Evolutionary conservation across 2,329 filamentous ascomycete species (phyloP).

Genomic region (Chalaropsis ovoidea): DNA sequence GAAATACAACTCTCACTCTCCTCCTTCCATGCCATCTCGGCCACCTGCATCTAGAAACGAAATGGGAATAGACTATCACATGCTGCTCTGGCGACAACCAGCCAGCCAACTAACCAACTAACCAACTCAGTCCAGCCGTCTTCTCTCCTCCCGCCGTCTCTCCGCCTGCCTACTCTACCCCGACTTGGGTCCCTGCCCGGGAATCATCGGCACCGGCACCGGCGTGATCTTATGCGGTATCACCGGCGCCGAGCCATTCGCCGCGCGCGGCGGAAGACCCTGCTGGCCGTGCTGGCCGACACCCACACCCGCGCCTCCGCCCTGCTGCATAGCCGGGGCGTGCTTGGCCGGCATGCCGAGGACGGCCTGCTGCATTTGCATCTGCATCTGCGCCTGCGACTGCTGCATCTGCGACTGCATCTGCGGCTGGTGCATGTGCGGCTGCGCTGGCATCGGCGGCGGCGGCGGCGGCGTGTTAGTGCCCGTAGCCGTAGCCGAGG

Average conservation of each 20-base stretch:
- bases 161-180: not conserved
- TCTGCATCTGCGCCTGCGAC: not conserved
- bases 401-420: slow-evolving; percentile 14
- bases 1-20: not conserved
- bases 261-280: slow-evolving; percentile 23
- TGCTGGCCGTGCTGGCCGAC: not conserved
- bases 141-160: slow-evolving; percentile 1
- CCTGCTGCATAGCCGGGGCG: not conserved
- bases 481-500: slow-evolving; percentile 27
- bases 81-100: not conserved
- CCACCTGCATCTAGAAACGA: not conserved
- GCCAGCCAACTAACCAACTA: no score
- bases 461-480: slow-evolving; percentile 28
- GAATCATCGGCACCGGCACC: slow-evolving; percentile 38
- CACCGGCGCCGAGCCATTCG: slow-evolving; percentile 28
- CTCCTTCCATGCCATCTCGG: not conserved
- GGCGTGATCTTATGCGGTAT: slow-evolving; percentile 38
- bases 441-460: not conserved
- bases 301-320: not conserved
- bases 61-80: not conserved
- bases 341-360: not conserved
- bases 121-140: not conserved
- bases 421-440: slow-evolving; percentile 1
- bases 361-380: not conserved
- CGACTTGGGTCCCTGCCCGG: slow-evolving; percentile 25